phyloP scores from a whole-genome alignment of 2,329 filamentous ascomycete species.

The Periconia sp. region DNA sequence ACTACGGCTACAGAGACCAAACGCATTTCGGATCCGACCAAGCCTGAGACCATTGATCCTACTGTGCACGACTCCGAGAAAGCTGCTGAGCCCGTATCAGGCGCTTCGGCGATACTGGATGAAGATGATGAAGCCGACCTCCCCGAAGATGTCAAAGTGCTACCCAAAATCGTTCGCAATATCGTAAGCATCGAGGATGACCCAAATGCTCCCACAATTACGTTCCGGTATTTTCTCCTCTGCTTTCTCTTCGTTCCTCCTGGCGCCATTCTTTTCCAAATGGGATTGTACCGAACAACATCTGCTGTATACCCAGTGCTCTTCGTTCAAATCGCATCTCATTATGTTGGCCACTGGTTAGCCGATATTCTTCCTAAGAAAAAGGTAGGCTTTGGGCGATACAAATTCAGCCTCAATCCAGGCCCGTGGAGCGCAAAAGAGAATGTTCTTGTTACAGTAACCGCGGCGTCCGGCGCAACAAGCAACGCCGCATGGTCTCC shows the following conservation, averaged over 20 bases:
- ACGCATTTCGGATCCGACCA: background rate
- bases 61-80: conserved; percentile 4
- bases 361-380: conserved; percentile 54
- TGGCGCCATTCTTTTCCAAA: conserved; percentile 60
- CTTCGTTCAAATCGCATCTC: conserved; percentile 62
- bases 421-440: conserved; percentile 60
- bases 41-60: conserved; percentile 2
- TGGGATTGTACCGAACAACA: conserved; percentile 60
- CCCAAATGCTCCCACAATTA: conserved; percentile 57
- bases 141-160: conserved; percentile 50
- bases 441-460: conserved; percentile 59
- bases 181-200: conserved; percentile 62
- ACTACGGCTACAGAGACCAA: background rate
- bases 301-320: conserved; percentile 62
- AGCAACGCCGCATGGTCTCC: conserved; percentile 47
- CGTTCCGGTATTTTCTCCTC: conserved; percentile 62
- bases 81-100: conserved; percentile 1
- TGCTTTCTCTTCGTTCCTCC: conserved; percentile 58
- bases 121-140: conserved; percentile 29
- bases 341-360: conserved; percentile 57
- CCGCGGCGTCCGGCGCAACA: conserved; percentile 36
- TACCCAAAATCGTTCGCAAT: conserved; percentile 59
- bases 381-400: conserved; percentile 51
- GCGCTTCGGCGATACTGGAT: conserved; percentile 13
- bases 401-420: conserved; percentile 57